These are phyloP conservation scores for Wickerhamiella australiensis DNA, from an alignment of 805 yeast species.

Conservation along the genomic window DNA sequence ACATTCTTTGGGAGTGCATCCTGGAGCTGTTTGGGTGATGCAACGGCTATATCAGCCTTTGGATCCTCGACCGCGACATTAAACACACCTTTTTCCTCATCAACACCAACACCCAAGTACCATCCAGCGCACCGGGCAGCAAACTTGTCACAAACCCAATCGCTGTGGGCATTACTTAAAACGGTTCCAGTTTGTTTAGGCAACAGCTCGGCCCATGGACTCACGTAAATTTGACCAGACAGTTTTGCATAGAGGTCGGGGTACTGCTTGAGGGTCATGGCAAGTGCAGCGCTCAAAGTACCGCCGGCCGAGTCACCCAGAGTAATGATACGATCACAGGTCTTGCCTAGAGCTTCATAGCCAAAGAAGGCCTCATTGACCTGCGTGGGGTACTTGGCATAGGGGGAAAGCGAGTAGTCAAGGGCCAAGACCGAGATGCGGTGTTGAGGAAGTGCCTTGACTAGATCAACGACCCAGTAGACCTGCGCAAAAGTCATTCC, in stretches of 20 bases:
- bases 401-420: conserved; percentile 26
- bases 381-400: conserved; percentile 23
- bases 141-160: conserved; percentile 5
- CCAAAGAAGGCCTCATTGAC: conserved; percentile 18
- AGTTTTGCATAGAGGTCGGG: conserved; percentile 2
- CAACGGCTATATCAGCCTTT: not conserved
- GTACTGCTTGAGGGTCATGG: not conserved
- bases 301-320: conserved; percentile 30
- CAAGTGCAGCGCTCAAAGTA: conserved; percentile 19
- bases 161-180: not conserved
- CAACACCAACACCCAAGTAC: not conserved
- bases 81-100: not conserved
- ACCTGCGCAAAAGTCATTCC: conserved; percentile 18
- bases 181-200: not conserved
- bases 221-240: conserved; percentile 8
- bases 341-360: conserved; percentile 3
- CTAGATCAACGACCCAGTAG: conserved; percentile 15
- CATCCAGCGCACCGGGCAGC: conserved; percentile 1
- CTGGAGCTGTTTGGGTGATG: not conserved
- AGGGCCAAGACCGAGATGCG: conserved; percentile 22
- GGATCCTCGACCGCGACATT: not conserved
- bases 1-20: conserved; percentile 7
- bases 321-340: conserved; percentile 18
- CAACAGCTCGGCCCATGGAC: conserved; percentile 11
- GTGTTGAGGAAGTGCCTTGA: conserved; percentile 10